Evolutionary conservation across 495 filamentous ascomycete genomes (phyloP).

Genomic region (Talaromyces borbonicus): DNA sequence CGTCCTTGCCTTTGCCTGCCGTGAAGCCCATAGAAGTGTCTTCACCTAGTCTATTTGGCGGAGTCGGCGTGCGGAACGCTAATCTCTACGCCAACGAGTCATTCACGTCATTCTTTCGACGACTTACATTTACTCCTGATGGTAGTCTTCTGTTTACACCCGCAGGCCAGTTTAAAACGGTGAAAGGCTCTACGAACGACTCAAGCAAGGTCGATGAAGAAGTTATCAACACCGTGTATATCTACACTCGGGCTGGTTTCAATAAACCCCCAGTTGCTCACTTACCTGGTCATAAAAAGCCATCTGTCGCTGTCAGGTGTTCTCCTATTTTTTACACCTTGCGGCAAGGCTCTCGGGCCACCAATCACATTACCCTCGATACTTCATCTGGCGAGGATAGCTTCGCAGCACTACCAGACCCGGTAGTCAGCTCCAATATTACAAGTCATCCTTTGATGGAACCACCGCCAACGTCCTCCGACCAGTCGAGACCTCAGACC

Average conservation of each 20-base stretch:
- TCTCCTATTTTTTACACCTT: constrained; percentile 84
- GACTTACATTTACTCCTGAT: constrained; percentile 89
- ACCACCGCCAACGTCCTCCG: constrained; percentile 53
- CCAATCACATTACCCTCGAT: constrained; percentile 86
- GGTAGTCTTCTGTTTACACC: constrained; percentile 93
- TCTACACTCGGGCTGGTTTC: constrained; percentile 92
- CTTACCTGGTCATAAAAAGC: constrained; percentile 95
- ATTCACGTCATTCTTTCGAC: constrained; percentile 91
- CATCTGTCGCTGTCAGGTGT: constrained; percentile 90
- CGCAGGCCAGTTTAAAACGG: constrained; percentile 87
- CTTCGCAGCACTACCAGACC: constrained; percentile 74
- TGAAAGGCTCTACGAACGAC: constrained; percentile 57
- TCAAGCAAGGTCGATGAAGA: constrained; percentile 67
- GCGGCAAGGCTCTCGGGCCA: constrained; percentile 55
- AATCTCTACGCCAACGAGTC: constrained; percentile 97
- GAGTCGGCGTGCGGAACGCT: constrained; percentile 66
- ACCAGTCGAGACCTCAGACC: constrained; percentile 31
- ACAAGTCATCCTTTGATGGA: constrained; percentile 62
- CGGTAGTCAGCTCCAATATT: constrained; percentile 52
- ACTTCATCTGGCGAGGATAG: constrained; percentile 79
- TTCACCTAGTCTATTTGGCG: constrained; percentile 51
- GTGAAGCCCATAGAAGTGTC: constrained; percentile 93
- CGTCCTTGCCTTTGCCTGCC: constrained; percentile 86
- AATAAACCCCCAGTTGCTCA: constrained; percentile 98
- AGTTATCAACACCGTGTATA: constrained; percentile 93